Conservation (phyloP, 179 eudicot species). For the Nepenthes alata region DNA sequence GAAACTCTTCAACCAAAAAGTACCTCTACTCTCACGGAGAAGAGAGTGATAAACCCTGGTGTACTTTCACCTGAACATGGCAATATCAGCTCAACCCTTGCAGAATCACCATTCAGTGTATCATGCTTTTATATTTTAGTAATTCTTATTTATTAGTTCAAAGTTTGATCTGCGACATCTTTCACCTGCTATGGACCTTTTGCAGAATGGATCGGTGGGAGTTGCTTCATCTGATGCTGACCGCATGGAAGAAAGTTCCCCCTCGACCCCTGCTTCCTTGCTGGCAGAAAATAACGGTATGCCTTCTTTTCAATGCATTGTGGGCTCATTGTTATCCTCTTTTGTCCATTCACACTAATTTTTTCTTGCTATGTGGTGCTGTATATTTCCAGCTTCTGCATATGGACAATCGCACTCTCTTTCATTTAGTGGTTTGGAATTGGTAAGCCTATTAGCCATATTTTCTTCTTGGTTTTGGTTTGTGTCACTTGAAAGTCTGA, state of each 20-base stretch:
- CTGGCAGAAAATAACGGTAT: neutral
- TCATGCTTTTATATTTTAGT: slow-evolving; percentile 7
- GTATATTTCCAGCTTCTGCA: neutral
- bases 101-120: slow-evolving; percentile 42
- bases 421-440: neutral
- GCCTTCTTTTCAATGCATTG: neutral
- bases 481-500: no score
- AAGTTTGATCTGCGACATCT: slow-evolving; percentile 1
- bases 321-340: neutral
- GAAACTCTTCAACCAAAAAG: slow-evolving; percentile 10
- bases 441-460: neutral
- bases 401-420: neutral
- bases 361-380: neutral
- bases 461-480: no score
- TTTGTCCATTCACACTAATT: neutral
- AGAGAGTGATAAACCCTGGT: slow-evolving; percentile 12
- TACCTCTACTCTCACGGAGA: slow-evolving; percentile 12
- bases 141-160: neutral
- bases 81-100: slow-evolving; percentile 15
- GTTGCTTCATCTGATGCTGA: neutral
- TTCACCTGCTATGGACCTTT: slow-evolving; percentile 4
- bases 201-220: neutral
- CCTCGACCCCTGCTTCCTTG: neutral
- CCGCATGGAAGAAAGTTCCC: neutral
- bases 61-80: slow-evolving; percentile 20